Evolutionary conservation across 129 eudicot genomes (phyloP).

Genomic region (Helianthus tuberosus): DNA sequence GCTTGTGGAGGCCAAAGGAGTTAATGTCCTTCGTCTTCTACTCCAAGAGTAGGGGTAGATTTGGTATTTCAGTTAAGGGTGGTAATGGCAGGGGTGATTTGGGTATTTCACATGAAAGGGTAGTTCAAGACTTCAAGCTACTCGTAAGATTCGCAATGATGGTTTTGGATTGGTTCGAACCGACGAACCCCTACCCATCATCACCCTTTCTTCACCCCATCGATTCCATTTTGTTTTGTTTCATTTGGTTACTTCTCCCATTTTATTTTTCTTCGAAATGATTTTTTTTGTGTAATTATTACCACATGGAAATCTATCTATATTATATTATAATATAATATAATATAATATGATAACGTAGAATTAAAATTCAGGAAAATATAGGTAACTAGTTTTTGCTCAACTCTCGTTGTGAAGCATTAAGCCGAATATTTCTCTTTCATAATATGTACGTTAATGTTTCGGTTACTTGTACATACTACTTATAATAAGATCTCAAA

Average conservation of each 20-base stretch:
- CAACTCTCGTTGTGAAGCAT: too few species aligned
- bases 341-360: too few species aligned
- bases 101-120: conserved; percentile 41
- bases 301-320: too few species aligned
- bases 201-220: conserved; percentile 36
- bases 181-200: conserved; percentile 51
- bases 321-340: too few species aligned
- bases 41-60: conserved; percentile 38
- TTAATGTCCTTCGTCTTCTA: conserved; percentile 48
- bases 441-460: too few species aligned
- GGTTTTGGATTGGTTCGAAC: conserved; percentile 72
- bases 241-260: conserved; percentile 23
- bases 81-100: neutral
- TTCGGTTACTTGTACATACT: too few species aligned
- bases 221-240: conserved; percentile 32
- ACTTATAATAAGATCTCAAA: too few species aligned
- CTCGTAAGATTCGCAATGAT: conserved; percentile 86
- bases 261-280: neutral
- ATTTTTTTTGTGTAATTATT: too few species aligned
- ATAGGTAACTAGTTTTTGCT: too few species aligned
- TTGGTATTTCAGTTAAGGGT: neutral
- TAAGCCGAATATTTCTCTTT: too few species aligned
- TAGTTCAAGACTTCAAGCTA: neutral
- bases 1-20: conserved; percentile 64
- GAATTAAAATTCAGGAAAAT: too few species aligned